Conservation (phyloP, 73 alveolate species). For the Breviolum minutum region DNA sequence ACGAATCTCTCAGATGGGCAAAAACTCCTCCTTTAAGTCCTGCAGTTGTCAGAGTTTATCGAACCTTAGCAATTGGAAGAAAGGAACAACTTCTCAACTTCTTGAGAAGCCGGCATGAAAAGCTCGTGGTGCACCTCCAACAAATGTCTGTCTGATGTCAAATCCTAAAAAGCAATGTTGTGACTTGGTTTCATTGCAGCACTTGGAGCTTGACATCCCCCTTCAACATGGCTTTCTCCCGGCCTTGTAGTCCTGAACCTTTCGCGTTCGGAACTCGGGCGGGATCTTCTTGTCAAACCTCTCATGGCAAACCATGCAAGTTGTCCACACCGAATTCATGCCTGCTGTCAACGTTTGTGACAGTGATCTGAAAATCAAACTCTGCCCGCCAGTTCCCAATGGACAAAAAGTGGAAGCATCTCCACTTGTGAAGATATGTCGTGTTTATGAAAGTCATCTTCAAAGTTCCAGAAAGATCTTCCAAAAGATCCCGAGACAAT, state of each 20-base stretch:
- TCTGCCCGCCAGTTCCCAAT: not conserved
- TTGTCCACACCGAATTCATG: not conserved
- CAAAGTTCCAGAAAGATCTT: not conserved
- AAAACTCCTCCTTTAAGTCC: no score
- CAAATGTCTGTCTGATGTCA: not conserved
- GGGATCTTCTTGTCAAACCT: slow-evolving; percentile 93
- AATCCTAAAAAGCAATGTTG: no score
- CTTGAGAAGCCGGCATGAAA: slow-evolving; percentile 23
- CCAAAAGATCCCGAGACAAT: not conserved
- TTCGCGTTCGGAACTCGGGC: slow-evolving; percentile 71
- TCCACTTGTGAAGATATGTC: no score
- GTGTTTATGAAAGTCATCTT: no score
- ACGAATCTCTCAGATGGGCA: no score
- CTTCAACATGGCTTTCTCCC: no score
- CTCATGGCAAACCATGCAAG: not conserved
- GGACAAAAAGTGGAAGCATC: no score
- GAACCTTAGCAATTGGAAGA: no score
- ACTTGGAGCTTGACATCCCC: no score
- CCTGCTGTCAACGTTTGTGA: not conserved
- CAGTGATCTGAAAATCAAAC: not conserved
- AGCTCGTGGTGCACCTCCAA: slow-evolving; percentile 82
- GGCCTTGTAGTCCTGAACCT: slow-evolving; percentile 75
- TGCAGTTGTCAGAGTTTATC: no score
- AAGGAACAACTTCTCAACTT: not conserved
- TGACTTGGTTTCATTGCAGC: no score